A percentile compares a stretch with the other conserved stretches of the same genome.
These are phyloP conservation scores for Candida frijolesensis DNA, from an alignment of 1,139 yeast genomes.

Conservation along the genomic window DNA sequence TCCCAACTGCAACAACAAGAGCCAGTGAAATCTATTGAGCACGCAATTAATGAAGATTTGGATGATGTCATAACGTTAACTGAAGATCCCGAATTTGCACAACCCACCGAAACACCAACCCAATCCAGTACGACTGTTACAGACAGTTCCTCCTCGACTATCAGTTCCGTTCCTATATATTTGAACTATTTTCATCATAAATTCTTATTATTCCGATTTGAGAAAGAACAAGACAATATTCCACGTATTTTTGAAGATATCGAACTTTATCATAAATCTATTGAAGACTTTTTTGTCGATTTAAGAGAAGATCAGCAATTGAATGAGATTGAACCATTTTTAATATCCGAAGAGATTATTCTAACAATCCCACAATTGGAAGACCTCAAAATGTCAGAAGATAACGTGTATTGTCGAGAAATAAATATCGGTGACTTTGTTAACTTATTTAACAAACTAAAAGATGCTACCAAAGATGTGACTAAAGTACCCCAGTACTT, in stretches of 20 bases:
- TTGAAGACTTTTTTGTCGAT: slow-evolving; percentile 29
- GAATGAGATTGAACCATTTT: slow-evolving; percentile 24
- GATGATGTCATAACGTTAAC: slow-evolving; percentile 8
- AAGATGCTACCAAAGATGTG: slow-evolving; percentile 17
- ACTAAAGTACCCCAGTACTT: slow-evolving; percentile 22
- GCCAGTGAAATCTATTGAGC: background rate
- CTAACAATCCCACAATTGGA: slow-evolving; percentile 36
- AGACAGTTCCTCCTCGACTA: no score
- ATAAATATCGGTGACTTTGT: slow-evolving; percentile 37
- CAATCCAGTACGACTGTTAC: background rate
- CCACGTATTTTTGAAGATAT: slow-evolving; percentile 26
- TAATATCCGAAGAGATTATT: slow-evolving; percentile 32
- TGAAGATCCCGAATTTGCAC: slow-evolving; percentile 1
- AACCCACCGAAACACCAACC: background rate
- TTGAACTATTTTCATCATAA: slow-evolving; percentile 20
- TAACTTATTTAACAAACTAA: slow-evolving; percentile 29
- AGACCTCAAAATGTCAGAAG: slow-evolving; percentile 39
- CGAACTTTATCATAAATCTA: slow-evolving; percentile 19
- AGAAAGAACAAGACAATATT: slow-evolving; percentile 17
- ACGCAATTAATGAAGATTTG: slow-evolving; percentile 6
- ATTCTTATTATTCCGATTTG: slow-evolving; percentile 26
- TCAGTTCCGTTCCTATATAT: slow-evolving; percentile 5
- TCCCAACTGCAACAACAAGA: background rate
- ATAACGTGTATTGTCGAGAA: slow-evolving; percentile 35
- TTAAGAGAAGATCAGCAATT: slow-evolving; percentile 32